Base-by-base conservation (phyloP, 352 stramenopile species). In the Globisporangium spiculum region DNA sequence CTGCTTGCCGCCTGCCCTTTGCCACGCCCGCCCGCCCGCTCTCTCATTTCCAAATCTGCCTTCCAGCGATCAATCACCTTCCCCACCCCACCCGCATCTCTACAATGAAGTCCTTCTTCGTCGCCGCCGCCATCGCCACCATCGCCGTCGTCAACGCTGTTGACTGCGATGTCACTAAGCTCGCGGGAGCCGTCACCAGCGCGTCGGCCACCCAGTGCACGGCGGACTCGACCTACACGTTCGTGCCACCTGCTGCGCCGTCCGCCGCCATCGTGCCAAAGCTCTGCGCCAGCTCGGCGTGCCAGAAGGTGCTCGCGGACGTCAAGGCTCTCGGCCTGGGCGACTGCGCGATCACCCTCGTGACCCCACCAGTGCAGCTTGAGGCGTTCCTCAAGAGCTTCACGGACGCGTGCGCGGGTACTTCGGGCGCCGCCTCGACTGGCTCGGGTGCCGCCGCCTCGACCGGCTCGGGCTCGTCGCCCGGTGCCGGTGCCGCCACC, bases 211-310 rank as follows among this genome's bases (percentile, higher is more conserved):
- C 60, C 14, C 36, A 67, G 66, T 82, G 75, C 66, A 60, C 75
- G 2, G 62, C 58, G 8, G 68, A 72, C 56, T 79, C 75, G 38
- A 73, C 73, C 27, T 82, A 78, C 75, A 65, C 55, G 6, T 73
- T 75, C 63, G 63, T 72, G 41, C 69, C 68, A 41, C 70, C 74
- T 12, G 4, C 50, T 44, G 71, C 67, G 12, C 75, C 75, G 9
- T 67, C 66, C n/a, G 52, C 66, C 7, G 63, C 54, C 20, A 27
- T 68, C 57, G 60, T 79, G 60, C 53, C 56, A 3, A 58, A 63
- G 65, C 74, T 82, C 70, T 82, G 73, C 73, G 69, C 59, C 24
- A 69, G 66, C 46, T 64, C 56, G 12, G 56, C 71, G 26, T 82
- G 75, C 71, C 60, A 76, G 66, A n/a, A 60, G 4, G 71, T 77